Conservation (phyloP, 805 yeast species). For the Ogataea parapolymorpha region DNA sequence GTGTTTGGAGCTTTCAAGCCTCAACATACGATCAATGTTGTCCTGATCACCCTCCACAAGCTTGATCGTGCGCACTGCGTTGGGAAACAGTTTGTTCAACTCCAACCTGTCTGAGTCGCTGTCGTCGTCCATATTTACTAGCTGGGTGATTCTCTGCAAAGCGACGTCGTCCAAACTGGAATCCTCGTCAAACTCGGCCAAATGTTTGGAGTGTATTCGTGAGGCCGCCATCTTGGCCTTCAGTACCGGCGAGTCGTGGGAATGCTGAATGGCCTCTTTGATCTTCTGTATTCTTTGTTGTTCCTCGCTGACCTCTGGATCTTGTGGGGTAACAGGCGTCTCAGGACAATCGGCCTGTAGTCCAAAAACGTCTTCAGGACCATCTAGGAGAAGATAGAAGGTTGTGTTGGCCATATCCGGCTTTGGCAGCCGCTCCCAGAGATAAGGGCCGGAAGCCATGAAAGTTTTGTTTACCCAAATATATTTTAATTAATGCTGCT, state of each 20-base stretch:
- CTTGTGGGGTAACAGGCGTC: too few relatives aligned
- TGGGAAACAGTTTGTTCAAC: slow-evolving; percentile 14
- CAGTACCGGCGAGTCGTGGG: background rate
- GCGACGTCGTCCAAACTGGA: slow-evolving; percentile 1
- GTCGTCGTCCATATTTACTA: slow-evolving; percentile 3
- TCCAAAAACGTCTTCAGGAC: background rate
- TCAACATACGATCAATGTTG: slow-evolving; percentile 11
- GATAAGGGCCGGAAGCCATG: background rate
- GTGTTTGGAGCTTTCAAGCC: background rate
- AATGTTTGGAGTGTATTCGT: background rate
- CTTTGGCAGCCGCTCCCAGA: background rate
- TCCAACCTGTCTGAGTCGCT: background rate
- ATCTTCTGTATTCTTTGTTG: background rate
- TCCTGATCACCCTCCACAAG: slow-evolving; percentile 7
- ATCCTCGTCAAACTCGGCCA: background rate
- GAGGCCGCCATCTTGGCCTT: background rate
- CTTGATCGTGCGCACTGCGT: slow-evolving; percentile 15
- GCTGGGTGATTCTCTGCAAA: slow-evolving; percentile 4
- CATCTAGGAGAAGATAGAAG: background rate
- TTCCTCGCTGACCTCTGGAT: too few relatives aligned
- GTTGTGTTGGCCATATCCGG: background rate
- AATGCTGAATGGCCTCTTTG: background rate
- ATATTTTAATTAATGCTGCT: background rate
- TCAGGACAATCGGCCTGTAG: background rate
- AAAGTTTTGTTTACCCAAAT: background rate